Evolutionary conservation across 1,284 basidiomycete genomes (phyloP), one percentile per base, ranked within the genome.

Genomic region (Farysia itapuensis): DNA sequence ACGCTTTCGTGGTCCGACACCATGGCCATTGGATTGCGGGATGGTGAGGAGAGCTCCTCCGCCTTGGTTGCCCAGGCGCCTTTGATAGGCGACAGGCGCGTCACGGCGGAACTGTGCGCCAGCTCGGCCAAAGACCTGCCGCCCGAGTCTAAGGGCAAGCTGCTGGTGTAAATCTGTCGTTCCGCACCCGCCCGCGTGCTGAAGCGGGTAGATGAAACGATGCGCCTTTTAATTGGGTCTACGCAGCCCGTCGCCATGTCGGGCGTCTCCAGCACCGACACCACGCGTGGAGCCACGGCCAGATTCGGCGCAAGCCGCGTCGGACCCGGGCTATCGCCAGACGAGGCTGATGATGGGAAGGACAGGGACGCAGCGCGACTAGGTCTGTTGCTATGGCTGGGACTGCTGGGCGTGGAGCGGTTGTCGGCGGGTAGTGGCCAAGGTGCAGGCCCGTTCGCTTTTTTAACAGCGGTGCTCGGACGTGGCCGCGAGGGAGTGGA

Each of bases 181-280:
- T 88, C 86, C 19, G 88, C 88, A 7, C 89, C 89, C 4, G 82
- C 80, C 38, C 89, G 80, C 14, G 86, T 85, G 73, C 87, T 89
- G 77, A 91, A 91, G 51, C 89, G 80, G 24, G 89, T 91, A 7
- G 88, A 86, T 42, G 88, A 89, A 13, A 89, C 85, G 2, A 90
- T 87, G 32, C 89, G 79, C 58, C 86, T 81, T 81, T 70, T 72
- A 14, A 53, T 45, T 16, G 70, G 49, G 30, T 72, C 63, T 1
- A 66, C 59, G 25, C 58, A 63, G 12, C 70, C 70, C 5, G 58
- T 64, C 35, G 68, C 58, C 14, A 59, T 57, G 38, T 72, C 70
- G 2, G 70, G 67, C 32, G 56, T 67, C 18, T 51, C 43, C 13
- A 70, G 45, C 4, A 72, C 40, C 15, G 46, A 51, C 4, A 69